These are phyloP conservation scores for Aegilops bicornis DNA, from an alignment of 176 grass and related monocot genomes.

Conservation along the genomic window DNA sequence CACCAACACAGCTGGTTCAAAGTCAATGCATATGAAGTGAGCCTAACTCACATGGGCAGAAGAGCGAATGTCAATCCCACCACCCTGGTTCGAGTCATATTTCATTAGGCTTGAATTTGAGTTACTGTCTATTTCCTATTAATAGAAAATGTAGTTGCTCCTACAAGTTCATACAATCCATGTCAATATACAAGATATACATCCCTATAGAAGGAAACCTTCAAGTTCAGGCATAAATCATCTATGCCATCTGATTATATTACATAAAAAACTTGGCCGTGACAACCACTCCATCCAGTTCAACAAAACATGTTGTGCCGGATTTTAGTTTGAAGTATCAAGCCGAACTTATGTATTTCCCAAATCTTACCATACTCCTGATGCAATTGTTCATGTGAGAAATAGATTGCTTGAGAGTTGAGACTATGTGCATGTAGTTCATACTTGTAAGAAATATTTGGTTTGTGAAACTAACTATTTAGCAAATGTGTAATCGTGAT, in stretches of 20 bases:
- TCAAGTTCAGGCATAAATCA: background rate
- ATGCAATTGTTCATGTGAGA: background rate
- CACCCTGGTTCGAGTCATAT: too few species aligned
- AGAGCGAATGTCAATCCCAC: too few species aligned
- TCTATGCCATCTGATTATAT: background rate
- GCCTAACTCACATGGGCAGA: background rate
- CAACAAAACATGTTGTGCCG: background rate
- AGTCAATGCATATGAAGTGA: background rate
- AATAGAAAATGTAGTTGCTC: too few species aligned
- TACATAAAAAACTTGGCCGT: background rate
- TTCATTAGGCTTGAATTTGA: too few species aligned
- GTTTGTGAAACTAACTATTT: background rate
- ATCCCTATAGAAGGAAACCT: too few species aligned
- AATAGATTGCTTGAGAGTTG: background rate
- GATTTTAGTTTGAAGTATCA: background rate
- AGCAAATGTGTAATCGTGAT: background rate
- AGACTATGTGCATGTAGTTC: background rate
- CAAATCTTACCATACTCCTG: background rate
- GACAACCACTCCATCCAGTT: background rate
- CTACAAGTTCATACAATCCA: too few species aligned
- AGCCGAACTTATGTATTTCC: background rate
- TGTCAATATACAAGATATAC: too few species aligned
- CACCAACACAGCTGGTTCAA: background rate
- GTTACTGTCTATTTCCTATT: too few species aligned
- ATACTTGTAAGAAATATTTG: background rate